phyloP scores from a whole-genome alignment of 2,329 filamentous ascomycete species.

The Diaporthe citriasiana region DNA sequence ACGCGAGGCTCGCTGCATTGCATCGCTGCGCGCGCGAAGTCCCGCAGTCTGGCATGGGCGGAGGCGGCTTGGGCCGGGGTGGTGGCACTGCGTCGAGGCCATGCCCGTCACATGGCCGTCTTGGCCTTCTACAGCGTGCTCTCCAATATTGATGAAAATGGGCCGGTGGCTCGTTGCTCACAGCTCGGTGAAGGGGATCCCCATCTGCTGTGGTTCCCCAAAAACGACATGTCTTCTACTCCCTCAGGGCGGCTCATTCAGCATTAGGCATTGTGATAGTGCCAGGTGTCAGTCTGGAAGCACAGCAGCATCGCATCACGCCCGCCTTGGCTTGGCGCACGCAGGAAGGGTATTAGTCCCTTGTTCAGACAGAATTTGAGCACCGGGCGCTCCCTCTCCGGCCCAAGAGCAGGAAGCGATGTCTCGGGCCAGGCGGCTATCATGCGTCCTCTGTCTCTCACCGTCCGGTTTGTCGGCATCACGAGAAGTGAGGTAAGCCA shows the following conservation, averaged over 20 bases:
- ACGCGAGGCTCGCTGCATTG: slow-evolving; percentile 21
- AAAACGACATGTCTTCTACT: background rate
- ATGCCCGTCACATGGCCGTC: slow-evolving; percentile 30
- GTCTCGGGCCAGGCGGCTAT: background rate
- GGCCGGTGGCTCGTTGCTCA: background rate
- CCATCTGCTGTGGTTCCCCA: slow-evolving; percentile 11
- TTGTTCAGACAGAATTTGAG: background rate
- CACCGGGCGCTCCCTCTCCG: slow-evolving; percentile 1
- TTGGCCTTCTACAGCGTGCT: background rate
- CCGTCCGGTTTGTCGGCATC: slow-evolving; percentile 2
- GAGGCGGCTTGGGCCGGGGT: background rate
- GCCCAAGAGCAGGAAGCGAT: background rate
- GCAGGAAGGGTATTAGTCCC: background rate
- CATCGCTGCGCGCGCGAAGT: background rate
- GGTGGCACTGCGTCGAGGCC: slow-evolving; percentile 21
- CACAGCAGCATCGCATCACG: slow-evolving; percentile 12
- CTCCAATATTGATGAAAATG: background rate
- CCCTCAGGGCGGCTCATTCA: background rate
- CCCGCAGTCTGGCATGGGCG: background rate
- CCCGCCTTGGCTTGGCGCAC: slow-evolving; percentile 4
- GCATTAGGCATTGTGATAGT: slow-evolving; percentile 23
- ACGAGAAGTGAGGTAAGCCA: slow-evolving; percentile 18
- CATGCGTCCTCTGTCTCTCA: background rate
- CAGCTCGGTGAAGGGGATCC: slow-evolving; percentile 6
- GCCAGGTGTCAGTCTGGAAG: slow-evolving; percentile 5